These are phyloP conservation scores for Lipomyces oligophaga DNA, from an alignment of 805 yeast species.

Conservation along the genomic window DNA sequence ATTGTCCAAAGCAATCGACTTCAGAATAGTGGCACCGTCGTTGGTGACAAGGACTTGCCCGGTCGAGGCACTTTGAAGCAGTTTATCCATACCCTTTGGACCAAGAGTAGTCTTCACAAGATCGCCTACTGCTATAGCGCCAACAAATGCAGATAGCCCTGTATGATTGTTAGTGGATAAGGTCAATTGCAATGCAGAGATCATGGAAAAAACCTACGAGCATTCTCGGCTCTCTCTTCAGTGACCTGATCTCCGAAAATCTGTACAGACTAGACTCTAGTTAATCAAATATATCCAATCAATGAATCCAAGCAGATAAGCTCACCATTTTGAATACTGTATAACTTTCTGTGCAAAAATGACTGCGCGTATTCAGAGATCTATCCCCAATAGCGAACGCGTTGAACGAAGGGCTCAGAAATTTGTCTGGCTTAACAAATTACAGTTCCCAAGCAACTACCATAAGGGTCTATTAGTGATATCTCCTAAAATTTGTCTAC, in stretches of 20 bases:
- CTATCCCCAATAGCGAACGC: too few species aligned
- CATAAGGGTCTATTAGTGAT: too few species aligned
- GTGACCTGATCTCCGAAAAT: slow-evolving; percentile 96
- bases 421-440: too few species aligned
- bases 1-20: slow-evolving; percentile 89
- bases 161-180: too few species aligned
- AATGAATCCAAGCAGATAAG: background rate
- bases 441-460: too few species aligned
- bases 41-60: slow-evolving; percentile 81
- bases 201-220: slow-evolving; percentile 48
- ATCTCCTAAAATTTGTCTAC: too few species aligned
- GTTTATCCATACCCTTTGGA: slow-evolving; percentile 98
- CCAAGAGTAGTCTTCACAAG: slow-evolving; percentile 91
- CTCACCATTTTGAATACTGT: background rate
- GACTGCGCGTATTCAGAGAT: background rate
- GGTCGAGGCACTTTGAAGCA: slow-evolving; percentile 80
- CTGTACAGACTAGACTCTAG: slow-evolving; percentile 62
- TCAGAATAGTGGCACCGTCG: slow-evolving; percentile 96
- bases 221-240: slow-evolving; percentile 97
- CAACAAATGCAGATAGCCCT: slow-evolving; percentile 84
- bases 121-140: slow-evolving; percentile 99
- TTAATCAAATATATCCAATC: background rate
- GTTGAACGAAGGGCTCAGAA: too few species aligned
- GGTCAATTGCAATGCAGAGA: background rate
- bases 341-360: background rate